Base-by-base conservation (phyloP, 1,284 basidiomycete species). In the Pterula multifida region DNA sequence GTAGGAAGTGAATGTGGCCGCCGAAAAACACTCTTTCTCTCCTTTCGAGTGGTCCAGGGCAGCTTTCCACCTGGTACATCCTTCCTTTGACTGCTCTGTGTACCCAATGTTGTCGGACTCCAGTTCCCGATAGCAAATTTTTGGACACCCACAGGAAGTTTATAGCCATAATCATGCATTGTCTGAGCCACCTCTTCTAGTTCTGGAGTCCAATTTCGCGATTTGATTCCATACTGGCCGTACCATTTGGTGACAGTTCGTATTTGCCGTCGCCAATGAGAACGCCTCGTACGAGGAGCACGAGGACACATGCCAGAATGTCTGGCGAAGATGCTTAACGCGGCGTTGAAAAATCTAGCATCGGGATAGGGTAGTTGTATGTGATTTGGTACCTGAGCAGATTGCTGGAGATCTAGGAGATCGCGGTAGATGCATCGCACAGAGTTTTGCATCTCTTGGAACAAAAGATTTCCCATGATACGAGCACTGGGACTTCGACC, bases 341-440 rank as follows among this genome's bases (percentile, higher is more conserved):
- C 69, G 2, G 78, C 76, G 51, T 85, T 85, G 66, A 79, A 85
- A 61, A 86, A 85, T 32, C 73, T 69, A 9, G 70, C 72, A 56
- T 88, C 85, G 0, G 79, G 76, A 6, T 22, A 17, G 9, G 39
- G 39, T 6, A 42, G 6, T 42, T 42, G 39, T 6, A 42, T 22
- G 39, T 17, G n/a, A n/a, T 42, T 19, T 42, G 39, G 39, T 11
- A 42, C 17, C 21, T 42, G 39, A 22, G 6, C 21, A 17, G 39
- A 42, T 17, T 54, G 54, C 2, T 79, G 76, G 9, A 68, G 55
- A 35, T 63, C 52, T 17, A 68, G 51, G 54, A 47, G 6, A 35
- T 39, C 11, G 51, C 54, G 6, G 28, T 42, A 6, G 49, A 52
- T n/a, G 24, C 55, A 36, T 13, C 21, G 47, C 13, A 35, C 22